These are phyloP conservation scores for Solanum chilense DNA, from an alignment of 257 asterid species.

Conservation along the genomic window DNA sequence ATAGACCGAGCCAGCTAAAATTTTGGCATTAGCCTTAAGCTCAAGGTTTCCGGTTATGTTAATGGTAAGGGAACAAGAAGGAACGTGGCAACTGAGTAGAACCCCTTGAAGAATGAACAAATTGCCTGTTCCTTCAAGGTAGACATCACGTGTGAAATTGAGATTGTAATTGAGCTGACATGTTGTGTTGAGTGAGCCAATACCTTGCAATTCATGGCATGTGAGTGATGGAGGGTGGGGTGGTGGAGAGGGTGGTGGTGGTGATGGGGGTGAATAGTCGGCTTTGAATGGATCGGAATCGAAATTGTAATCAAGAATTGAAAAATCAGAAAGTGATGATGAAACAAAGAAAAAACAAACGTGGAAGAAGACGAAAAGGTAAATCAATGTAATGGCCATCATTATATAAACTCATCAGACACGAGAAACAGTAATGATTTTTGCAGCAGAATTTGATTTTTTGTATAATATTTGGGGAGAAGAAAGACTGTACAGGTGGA, in stretches of 20 bases:
- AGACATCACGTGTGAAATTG: constrained; percentile 45
- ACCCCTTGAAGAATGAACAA: constrained; percentile 53
- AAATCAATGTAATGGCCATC: neutral
- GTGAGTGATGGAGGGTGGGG: constrained; percentile 44
- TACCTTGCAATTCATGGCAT: constrained; percentile 48
- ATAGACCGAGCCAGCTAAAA: constrained; percentile 43
- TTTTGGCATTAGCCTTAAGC: constrained; percentile 28
- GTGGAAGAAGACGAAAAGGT: neutral
- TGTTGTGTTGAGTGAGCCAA: constrained; percentile 72
- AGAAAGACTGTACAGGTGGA: neutral
- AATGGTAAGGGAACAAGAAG: constrained; percentile 44
- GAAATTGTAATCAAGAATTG: constrained; percentile 2
- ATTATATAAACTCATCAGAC: neutral
- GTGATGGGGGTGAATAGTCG: constrained; percentile 40
- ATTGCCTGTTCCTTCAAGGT: constrained; percentile 43
- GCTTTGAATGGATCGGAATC: constrained; percentile 12
- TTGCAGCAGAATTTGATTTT: neutral
- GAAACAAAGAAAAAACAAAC: neutral
- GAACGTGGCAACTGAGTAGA: constrained; percentile 32
- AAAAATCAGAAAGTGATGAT: neutral
- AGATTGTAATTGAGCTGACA: constrained; percentile 62
- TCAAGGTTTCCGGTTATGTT: constrained; percentile 49
- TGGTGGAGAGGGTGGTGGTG: constrained; percentile 60
- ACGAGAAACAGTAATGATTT: neutral
- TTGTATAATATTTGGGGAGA: neutral